Evolutionary conservation across 305 asterid genomes (phyloP), one percentile per base, ranked within the genome.

Genomic region (Fraxinus greggii): DNA sequence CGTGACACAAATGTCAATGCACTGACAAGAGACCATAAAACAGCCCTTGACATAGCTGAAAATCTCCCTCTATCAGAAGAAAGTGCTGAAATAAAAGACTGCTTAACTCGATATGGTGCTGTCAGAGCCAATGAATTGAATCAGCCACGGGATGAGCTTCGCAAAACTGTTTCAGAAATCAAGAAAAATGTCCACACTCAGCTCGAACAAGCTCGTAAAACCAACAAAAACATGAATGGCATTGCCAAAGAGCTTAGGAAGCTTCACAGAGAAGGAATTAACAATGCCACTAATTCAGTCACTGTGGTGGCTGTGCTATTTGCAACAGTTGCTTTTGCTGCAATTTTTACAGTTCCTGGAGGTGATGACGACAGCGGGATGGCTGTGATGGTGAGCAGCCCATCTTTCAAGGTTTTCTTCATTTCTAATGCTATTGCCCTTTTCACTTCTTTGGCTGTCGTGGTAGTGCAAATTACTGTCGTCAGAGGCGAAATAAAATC

Each of bases 161-260:
- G 97, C 13, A 87, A 87, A 81, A 91, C 98, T 0, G 98, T 95
- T 21, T 89, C 97, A 23, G 95, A 90, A 77, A 92, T 93, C 81
- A 95, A 95, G 90, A 91, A 90, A 76, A 93, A 93, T 23, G 92
- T 95, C 70, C 98, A 93, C 79, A 89, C 76, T 26, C 97, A 93
- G 88, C 98, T 93, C 0, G 97, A 93, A 76, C 98, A 95, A 76
- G 92, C 98, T 19, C 94, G 92, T 31, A 92, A 90, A 83, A 95
- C 97, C 5, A 92, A 95, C 83, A 90, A 88, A 83, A 93, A 93
- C 63, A 91, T 95, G 28, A 86, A 79, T n/a, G 98, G 98, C 33
- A 95, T 95, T 17, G 98, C 97, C 3, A 93, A 95, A 84, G 99
- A 93, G 89, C 97, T 95, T 8, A 83, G 97, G 61, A 95, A 95